Percentiles rank a stretch among this genome's conserved stretches.
These are phyloP conservation scores for Xylariaceae sp. DNA, from an alignment of 2,329 filamentous ascomycete genomes.

Conservation along the genomic window DNA sequence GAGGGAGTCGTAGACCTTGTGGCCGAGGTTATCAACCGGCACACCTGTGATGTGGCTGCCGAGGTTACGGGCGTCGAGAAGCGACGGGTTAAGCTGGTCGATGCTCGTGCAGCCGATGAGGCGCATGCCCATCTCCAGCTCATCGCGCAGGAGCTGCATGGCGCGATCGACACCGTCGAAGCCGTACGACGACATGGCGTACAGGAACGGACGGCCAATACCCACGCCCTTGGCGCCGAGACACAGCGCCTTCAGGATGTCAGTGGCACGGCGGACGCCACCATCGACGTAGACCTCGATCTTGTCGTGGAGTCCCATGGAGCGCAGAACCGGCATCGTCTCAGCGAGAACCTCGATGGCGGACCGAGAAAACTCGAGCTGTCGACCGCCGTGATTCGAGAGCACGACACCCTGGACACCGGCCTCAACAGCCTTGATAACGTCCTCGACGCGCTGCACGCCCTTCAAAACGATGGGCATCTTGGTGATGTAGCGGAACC, in stretches of 20 bases:
- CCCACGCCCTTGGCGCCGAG: constrained; percentile 88
- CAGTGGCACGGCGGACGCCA: constrained; percentile 81
- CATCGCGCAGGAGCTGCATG: constrained; percentile 88
- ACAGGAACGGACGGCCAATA: constrained; percentile 90
- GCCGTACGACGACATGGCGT: constrained; percentile 92
- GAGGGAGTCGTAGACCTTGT: constrained; percentile 50
- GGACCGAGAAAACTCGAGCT: constrained; percentile 86
- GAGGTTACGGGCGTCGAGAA: constrained; percentile 74
- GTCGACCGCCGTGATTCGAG: constrained; percentile 91
- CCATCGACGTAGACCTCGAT: constrained; percentile 91
- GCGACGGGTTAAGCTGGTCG: constrained; percentile 69
- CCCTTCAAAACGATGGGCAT: constrained; percentile 98
- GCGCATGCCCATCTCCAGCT: constrained; percentile 99
- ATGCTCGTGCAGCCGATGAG: constrained; percentile 75
- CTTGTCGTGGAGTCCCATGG: constrained; percentile 65
- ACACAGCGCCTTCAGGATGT: constrained; percentile 92
- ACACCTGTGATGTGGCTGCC: constrained; percentile 46
- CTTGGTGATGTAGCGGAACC: constrained; percentile 83
- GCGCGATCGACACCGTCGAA: constrained; percentile 81
- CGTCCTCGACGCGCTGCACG: constrained; percentile 92
- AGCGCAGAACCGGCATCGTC: constrained; percentile 80
- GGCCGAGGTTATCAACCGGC: constrained; percentile 45
- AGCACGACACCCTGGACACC: constrained; percentile 87
- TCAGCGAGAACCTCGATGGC: constrained; percentile 88
- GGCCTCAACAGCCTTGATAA: constrained; percentile 74